These are phyloP conservation scores for Escallonia rubra DNA, from an alignment of 129 eudicot species.

Conservation along the genomic window DNA sequence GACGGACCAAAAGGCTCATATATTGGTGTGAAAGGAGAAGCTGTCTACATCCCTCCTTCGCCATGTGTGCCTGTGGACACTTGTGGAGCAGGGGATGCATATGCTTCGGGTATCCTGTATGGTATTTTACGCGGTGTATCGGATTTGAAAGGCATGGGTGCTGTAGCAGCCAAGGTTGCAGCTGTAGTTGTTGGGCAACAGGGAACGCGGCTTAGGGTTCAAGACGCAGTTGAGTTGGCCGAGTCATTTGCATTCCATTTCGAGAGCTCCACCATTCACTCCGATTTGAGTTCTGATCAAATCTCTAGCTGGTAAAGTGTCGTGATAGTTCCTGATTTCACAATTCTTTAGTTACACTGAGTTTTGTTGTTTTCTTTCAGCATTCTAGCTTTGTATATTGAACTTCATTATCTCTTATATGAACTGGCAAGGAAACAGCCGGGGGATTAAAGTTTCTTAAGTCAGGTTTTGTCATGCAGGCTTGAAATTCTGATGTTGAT, in stretches of 20 bases:
- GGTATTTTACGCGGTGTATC: conserved; percentile 71
- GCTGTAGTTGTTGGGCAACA: conserved; percentile 89
- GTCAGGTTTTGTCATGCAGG: neutral
- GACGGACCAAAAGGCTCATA: conserved; percentile 94
- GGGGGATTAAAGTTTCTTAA: neutral
- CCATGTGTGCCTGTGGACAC: conserved; percentile 89
- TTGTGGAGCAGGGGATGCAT: conserved; percentile 99
- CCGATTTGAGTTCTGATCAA: conserved; percentile 67
- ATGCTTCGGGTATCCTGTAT: conserved; percentile 90
- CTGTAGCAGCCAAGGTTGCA: conserved; percentile 86
- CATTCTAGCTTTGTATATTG: neutral
- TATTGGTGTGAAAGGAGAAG: conserved; percentile 91
- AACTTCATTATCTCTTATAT: no score
- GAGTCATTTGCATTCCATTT: conserved; percentile 42
- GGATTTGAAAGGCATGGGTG: conserved; percentile 79
- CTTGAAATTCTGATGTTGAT: no score
- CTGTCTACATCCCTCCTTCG: conserved; percentile 83
- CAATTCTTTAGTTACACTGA: neutral
- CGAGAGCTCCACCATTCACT: conserved; percentile 35
- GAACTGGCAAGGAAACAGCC: neutral
- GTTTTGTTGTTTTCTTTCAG: neutral
- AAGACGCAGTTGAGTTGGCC: conserved; percentile 72
- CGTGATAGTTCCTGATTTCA: conserved; percentile 10
- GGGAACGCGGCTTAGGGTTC: conserved; percentile 88
- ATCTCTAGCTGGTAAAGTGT: conserved; percentile 60